These are phyloP conservation scores for Paraphaeosphaeria minitans DNA, from an alignment of 2,329 filamentous ascomycete species.

Conservation along the genomic window DNA sequence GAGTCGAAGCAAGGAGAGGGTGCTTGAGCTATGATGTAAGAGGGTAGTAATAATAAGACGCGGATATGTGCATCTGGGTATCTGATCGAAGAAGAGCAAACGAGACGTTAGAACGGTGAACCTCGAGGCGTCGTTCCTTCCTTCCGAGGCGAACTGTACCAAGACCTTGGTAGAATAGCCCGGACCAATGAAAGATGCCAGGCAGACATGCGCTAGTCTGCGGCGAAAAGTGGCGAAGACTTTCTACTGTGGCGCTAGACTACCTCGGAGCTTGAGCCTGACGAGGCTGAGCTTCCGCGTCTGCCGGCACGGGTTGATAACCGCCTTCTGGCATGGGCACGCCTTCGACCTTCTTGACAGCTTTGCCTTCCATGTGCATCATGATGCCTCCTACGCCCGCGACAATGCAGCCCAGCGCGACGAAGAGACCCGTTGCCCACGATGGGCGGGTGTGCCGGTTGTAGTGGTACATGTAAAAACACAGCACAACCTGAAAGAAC, in stretches of 20 bases:
- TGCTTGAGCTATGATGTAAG: neutral
- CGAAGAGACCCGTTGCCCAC: conserved; percentile 81
- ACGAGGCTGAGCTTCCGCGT: conserved; percentile 28
- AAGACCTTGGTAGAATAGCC: conserved; percentile 5
- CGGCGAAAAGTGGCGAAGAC: conserved; percentile 1
- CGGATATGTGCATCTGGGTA: neutral
- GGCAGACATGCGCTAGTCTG: conserved; percentile 14
- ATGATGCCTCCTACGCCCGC: conserved; percentile 71
- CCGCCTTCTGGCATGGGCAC: conserved; percentile 37
- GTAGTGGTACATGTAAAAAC: conserved; percentile 82
- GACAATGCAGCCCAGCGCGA: conserved; percentile 73
- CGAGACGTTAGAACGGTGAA: neutral
- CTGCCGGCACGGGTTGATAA: conserved; percentile 24
- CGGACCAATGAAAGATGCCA: conserved; percentile 9
- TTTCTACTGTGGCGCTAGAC: neutral
- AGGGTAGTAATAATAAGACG: neutral
- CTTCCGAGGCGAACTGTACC: conserved; percentile 7
- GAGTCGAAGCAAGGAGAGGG: neutral
- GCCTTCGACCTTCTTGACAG: conserved; percentile 46
- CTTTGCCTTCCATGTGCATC: conserved; percentile 71
- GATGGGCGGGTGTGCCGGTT: conserved; percentile 74
- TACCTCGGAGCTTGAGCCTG: neutral
- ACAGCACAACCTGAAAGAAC: conserved; percentile 73
- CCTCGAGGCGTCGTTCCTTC: neutral
- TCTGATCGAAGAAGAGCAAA: neutral